A percentile compares a stretch with the other conserved stretches of the same genome.
Conservation (phyloP, 2,329 filamentous ascomycete species). For the Chaetomium sp. region DNA sequence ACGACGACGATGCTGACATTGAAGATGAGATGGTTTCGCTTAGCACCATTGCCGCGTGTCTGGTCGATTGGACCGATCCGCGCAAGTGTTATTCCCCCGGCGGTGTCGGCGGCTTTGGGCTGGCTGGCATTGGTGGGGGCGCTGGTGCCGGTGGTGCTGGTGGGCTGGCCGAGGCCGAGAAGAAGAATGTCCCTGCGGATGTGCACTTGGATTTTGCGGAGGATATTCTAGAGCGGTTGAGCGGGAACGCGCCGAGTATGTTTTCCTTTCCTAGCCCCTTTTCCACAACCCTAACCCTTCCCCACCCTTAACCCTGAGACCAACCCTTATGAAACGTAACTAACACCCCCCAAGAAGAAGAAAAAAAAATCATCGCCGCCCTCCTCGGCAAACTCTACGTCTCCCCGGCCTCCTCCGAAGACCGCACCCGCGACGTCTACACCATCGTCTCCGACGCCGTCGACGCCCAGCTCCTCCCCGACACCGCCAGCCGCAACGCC, state of each 20-base stretch:
- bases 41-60: constrained; percentile 68
- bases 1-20: constrained; percentile 69
- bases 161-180: constrained; percentile 45
- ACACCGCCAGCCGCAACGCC: constrained; percentile 56
- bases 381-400: constrained; percentile 80
- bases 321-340: constrained; percentile 16
- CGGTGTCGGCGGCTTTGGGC: no score
- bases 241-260: constrained; percentile 62
- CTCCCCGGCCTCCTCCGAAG: constrained; percentile 56
- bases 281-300: not conserved
- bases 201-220: constrained; percentile 74
- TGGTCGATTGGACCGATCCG: constrained; percentile 94
- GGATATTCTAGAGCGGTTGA: constrained; percentile 68
- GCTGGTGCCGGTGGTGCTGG: constrained; percentile 27
- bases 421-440: constrained; percentile 53
- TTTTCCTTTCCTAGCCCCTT: constrained; percentile 15
- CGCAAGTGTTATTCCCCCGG: constrained; percentile 60
- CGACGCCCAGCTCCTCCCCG: constrained; percentile 53
- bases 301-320: not conserved
- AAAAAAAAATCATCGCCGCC: constrained; percentile 73
- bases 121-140: constrained; percentile 18
- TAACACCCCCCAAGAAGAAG: constrained; percentile 54
- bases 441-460: constrained; percentile 55
- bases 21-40: constrained; percentile 74
- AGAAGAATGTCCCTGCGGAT: constrained; percentile 63